Evolutionary conservation across 2,329 filamentous ascomycete genomes (phyloP), one percentile per base, ranked within the genome.

Genomic region (Curvularia lunata): DNA sequence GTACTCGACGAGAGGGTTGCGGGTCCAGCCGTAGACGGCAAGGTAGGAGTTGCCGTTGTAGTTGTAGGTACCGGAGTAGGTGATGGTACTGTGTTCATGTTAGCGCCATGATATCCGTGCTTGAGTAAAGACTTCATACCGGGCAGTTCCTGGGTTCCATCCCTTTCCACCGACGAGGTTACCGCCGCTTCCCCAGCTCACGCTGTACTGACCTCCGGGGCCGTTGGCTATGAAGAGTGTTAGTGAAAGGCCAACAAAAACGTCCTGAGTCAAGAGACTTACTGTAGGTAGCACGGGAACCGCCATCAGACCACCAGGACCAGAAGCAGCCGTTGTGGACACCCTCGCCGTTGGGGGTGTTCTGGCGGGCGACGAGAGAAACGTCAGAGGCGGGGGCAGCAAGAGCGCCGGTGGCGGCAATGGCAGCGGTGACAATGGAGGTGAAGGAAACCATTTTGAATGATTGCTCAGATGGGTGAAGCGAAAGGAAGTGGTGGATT

Each of bases 111-210:
- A 28, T n/a, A 9, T n/a, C 1, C 41, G 25, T 13, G 40, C 4
- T 18, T 30, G 19, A 32, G 74, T 57, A 25, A 8, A 25, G 10
- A 25, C 34, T 23, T 25, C 75, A 57, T 78, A 85, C 82, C 81
- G 77, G 28, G 77, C 72, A 56, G 71, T 79, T 45, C 84, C 84
- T 18, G 83, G 80, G 54, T 81, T 81, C 84, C 84, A 86, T 38
- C 85, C 85, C 74, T 86, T 86, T 30, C 85, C 85, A 56, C 78
- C 83, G 30, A 85, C 83, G 45, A 85, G 82, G 77, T 86, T 84
- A 32, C 83, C 83, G 63, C 79, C 81, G 32, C 74, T 77, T 48
- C 75, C 73, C 84, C 84, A 86, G 4, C 51, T 75, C 6, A 83
- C 76, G 60, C 77, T 80, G 78, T 85, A 86, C 58, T 73, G 70